A percentile compares a stretch with the other conserved stretches of the same genome.
phyloP scores from a whole-genome alignment of 208 protist species.

The Acanthamoeba lenticulata region DNA sequence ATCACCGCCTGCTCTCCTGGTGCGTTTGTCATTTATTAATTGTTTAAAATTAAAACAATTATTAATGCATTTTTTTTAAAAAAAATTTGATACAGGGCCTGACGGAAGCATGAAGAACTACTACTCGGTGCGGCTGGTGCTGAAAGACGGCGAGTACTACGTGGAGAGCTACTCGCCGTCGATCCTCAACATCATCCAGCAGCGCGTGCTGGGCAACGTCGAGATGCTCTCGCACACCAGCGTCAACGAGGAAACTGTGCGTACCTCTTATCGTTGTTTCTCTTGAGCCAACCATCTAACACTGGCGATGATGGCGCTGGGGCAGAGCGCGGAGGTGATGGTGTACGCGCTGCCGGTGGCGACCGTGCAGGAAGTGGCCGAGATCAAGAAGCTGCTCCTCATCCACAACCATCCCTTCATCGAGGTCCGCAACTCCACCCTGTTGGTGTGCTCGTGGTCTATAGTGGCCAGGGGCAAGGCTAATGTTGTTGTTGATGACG shows the following conservation, averaged over 20 bases:
- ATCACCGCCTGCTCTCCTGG: background rate
- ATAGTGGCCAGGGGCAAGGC: background rate
- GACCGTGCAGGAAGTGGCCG: background rate
- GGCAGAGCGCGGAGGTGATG: background rate
- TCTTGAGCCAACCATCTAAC: background rate
- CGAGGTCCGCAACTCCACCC: background rate
- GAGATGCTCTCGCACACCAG: background rate
- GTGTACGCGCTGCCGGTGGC: constrained; percentile 9
- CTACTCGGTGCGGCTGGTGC: constrained; percentile 86
- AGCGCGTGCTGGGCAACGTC: background rate
- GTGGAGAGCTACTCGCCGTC: constrained; percentile 81
- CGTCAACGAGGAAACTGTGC: background rate
- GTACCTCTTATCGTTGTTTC: background rate
- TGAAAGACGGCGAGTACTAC: constrained; percentile 85
- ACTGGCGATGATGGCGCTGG: background rate
- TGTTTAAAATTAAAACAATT: background rate
- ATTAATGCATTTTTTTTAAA: background rate
- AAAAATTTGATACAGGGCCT: background rate
- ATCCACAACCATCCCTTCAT: constrained; percentile 34
- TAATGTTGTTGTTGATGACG: no score
- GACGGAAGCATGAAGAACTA: constrained; percentile 69
- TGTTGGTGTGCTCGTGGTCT: background rate
- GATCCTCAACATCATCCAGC: constrained; percentile 69
- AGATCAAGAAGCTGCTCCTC: constrained; percentile 29
- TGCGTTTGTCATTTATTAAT: background rate